phyloP scores from a whole-genome alignment of 495 filamentous ascomycete genomes.

The Staphylotrichum longicolle region DNA sequence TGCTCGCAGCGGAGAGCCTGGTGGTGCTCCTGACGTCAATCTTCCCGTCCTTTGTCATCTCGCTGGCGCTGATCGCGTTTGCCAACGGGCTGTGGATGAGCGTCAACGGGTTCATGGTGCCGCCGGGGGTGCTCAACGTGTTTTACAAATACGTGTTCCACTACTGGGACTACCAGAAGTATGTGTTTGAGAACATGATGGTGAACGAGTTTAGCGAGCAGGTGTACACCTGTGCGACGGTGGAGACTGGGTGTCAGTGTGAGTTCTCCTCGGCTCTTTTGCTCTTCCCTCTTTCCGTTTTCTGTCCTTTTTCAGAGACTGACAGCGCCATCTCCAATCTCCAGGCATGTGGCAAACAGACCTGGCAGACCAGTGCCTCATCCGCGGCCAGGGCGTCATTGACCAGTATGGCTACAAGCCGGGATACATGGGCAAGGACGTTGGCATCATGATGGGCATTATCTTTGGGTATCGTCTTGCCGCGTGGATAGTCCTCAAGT shows the following conservation, averaged over 20 bases:
- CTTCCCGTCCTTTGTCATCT: constrained; percentile 74
- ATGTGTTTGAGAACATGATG: constrained; percentile 91
- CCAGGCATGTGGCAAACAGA: constrained; percentile 60
- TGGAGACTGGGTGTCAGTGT: constrained; percentile 53
- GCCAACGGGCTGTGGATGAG: constrained; percentile 87
- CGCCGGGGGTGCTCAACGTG: constrained; percentile 64
- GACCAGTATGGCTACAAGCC: constrained; percentile 63
- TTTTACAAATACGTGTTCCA: constrained; percentile 85
- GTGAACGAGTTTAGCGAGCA: constrained; percentile 72
- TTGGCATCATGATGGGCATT: constrained; percentile 73
- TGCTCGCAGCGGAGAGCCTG: constrained; percentile 75
- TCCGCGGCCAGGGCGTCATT: constrained; percentile 66
- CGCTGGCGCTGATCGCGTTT: constrained; percentile 73
- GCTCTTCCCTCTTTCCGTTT: neutral
- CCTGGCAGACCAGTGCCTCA: constrained; percentile 60
- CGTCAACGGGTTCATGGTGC: constrained; percentile 77
- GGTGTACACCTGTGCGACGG: constrained; percentile 55
- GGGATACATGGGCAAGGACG: constrained; percentile 63
- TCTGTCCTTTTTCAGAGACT: neutral
- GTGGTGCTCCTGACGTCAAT: constrained; percentile 72
- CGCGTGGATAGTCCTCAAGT: constrained; percentile 41
- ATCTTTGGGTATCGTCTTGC: constrained; percentile 69
- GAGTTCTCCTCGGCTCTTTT: neutral
- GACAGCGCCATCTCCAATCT: neutral
- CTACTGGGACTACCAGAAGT: constrained; percentile 80